Evolutionary conservation across 2,329 filamentous ascomycete species (phyloP), one percentile per base, ranked within the genome.

Genomic region (Aspergillus sp.): DNA sequence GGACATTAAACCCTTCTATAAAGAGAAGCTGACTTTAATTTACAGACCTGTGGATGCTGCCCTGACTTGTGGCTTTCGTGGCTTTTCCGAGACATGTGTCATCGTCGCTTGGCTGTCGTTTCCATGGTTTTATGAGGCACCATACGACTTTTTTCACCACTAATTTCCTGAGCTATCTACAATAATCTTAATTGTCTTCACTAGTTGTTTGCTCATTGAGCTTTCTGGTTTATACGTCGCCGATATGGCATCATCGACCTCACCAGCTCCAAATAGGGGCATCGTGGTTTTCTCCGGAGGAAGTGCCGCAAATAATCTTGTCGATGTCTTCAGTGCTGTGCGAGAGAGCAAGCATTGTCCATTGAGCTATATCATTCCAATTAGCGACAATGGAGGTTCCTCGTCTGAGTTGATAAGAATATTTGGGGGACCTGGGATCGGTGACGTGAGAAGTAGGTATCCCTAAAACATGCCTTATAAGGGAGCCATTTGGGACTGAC

Each of bases 341-440:
- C 74, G 79, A 9, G 68, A 82, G 49, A 83, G 77, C 54, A 86
- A 85, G 49, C 69, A 77, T 33, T 86, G 85, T 59, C 72, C 77
- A 3, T 70, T 94, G 34, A 88, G 81, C 67, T 94, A 95, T 65
- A 82, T 96, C 46, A 95, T 97, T 41, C 91, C 91, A 31, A 95
- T 96, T 62, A 93, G 87, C 52, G 91, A 97, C 69, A 97, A 97
- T 67, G 91, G 91, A 39, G 91, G 91, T 33, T 94, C 88, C 56
- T 94, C 90, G 2, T 95, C 88, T 36, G 91, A 97, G 71, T 74
- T 96, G 58, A 95, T 96, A 53, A 80, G 93, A 31, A 90, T 97
- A 31, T 93, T 97, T 68, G 93, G 91, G 10, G 93, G 93, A 1
- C 91, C 91, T 52, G 91, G 91, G 3, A 76, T 90, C 58, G 86